Percentiles rank a stretch among this genome's conserved stretches.
These are phyloP conservation scores for Rosa multiflora DNA, from an alignment of 306 rosid species.

Conservation along the genomic window DNA sequence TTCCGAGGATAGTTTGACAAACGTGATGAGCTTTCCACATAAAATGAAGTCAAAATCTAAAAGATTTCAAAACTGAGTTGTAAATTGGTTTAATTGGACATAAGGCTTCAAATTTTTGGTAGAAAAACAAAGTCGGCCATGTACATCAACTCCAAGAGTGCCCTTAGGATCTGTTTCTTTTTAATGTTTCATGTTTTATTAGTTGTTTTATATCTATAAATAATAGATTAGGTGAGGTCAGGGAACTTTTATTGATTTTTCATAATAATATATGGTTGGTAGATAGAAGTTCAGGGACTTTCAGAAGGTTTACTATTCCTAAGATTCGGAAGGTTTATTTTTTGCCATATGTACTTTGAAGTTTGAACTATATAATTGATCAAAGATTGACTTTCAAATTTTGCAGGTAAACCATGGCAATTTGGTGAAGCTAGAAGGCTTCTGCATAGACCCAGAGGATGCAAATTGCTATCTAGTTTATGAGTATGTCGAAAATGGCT, in stretches of 20 bases:
- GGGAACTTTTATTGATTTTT: background rate
- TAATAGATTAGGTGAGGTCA: slow-evolving; percentile 19
- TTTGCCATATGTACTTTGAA: background rate
- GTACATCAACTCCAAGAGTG: background rate
- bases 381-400: slow-evolving; percentile 2
- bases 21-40: background rate
- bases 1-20: background rate
- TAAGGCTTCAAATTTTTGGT: background rate
- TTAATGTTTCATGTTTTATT: background rate
- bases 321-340: background rate
- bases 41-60: background rate
- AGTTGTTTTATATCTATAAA: background rate
- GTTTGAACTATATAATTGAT: slow-evolving; percentile 1
- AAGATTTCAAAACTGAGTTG: background rate
- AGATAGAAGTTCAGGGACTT: background rate
- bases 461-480: slow-evolving; percentile 76
- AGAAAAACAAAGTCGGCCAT: slow-evolving; percentile 1
- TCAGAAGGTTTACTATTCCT: background rate
- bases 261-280: background rate
- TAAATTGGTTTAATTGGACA: background rate
- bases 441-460: slow-evolving; percentile 74
- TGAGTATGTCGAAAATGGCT: slow-evolving; percentile 82
- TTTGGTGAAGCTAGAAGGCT: slow-evolving; percentile 90
- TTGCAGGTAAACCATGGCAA: slow-evolving; percentile 95
- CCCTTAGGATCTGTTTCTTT: background rate